Base-by-base conservation (phyloP, 2,329 filamentous ascomycete genomes). In the Fusarium solani-melongenae region DNA sequence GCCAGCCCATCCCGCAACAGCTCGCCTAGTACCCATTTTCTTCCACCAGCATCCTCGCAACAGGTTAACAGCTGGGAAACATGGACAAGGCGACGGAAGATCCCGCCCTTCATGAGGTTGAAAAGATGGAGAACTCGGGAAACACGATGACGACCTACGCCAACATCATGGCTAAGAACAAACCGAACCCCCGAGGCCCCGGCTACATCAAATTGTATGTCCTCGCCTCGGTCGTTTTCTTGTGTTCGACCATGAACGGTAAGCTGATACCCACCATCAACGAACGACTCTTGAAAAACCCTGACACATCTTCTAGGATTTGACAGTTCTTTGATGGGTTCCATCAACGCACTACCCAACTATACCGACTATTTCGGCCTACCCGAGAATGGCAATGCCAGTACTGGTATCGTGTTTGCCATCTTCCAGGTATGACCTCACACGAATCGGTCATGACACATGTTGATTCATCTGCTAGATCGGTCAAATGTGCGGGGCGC, bases 321-420 rank as follows among this genome's bases (percentile, higher is more conserved):
- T 49, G 83, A 85, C 58, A 79, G 81, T 49, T 82, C 81, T 7
- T 73, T 86, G 5, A 84, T 86, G 83, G 82, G 83, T 22, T 84
- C 82, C 29, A 84, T 86, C 60, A 86, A 86, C 73, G 82, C 83
- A 12, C 75, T 86, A 36, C 81, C 81, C 1, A 83, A 83, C 59
- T 86, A 83, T 62, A 84, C 81, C 2, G 58, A 74, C 6, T 85
- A 85, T 66, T 86, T 84, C 61, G 75, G 76, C 22, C 75, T 84
- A 12, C 75, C 82, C 14, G 66, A 69, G 64, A 76, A 78, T 31
- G 84, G 84, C 17, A 82, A 82, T 62, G 78, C 82, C 7, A 79
- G 80, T 22, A 86, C 84, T 0, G 84, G 84, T 15, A 81, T 86
- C n/a, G 81, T 85, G 14, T 85, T 86, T 59, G 80, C 84, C 31